Conservation (phyloP, 805 yeast genomes). For the Candida ponderosae region DNA sequence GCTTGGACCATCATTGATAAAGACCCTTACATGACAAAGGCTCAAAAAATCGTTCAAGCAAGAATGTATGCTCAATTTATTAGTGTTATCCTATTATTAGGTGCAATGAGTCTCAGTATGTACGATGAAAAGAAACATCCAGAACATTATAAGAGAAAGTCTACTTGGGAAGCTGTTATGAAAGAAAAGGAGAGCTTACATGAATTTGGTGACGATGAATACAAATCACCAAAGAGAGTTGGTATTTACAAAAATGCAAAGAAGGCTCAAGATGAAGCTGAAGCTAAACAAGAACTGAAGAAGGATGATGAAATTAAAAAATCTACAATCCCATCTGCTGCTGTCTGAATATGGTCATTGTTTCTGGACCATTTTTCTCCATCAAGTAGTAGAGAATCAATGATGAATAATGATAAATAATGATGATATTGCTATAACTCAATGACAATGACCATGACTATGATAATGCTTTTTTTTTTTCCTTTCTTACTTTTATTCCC, state of each 20-base stretch:
- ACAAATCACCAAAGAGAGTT: background rate
- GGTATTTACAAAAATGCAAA: background rate
- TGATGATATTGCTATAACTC: too few species aligned
- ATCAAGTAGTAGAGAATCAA: too few species aligned
- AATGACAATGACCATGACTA: too few species aligned
- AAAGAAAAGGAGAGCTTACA: background rate
- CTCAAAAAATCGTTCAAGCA: constrained; percentile 82
- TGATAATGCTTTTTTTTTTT: too few species aligned
- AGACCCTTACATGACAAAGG: constrained; percentile 64
- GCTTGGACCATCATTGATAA: constrained; percentile 69
- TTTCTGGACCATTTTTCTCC: too few species aligned
- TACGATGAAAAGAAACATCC: constrained; percentile 53
- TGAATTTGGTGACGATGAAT: background rate
- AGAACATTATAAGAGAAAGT: constrained; percentile 22
- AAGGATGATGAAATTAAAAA: too few species aligned
- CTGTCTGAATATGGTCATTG: too few species aligned
- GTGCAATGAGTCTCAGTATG: constrained; percentile 58
- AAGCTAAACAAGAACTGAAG: background rate
- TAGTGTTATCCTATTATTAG: constrained; percentile 63
- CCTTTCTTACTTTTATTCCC: too few species aligned
- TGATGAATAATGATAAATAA: too few species aligned
- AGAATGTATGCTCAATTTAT: constrained; percentile 87
- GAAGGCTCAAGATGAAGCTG: too few species aligned
- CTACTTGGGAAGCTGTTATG: background rate
- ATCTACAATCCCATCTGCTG: too few species aligned